Percentiles rank a stretch among this genome's conserved stretches.
Conservation (phyloP, 2,329 filamentous ascomycete genomes). For the Penicillium thymicola region DNA sequence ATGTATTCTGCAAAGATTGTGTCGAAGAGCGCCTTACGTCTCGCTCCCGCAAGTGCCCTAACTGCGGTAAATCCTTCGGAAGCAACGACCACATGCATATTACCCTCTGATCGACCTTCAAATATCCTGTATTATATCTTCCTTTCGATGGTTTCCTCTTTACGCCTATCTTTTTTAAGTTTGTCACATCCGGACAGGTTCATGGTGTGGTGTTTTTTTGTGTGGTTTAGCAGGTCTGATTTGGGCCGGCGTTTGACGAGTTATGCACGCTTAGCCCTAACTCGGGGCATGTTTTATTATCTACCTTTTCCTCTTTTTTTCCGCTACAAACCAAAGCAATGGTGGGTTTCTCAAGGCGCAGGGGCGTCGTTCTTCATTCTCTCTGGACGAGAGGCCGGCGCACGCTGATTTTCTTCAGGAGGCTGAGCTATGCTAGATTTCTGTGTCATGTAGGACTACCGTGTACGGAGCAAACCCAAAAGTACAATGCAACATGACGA, state of each 20-base stretch:
- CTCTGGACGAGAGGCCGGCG: constrained; percentile 19
- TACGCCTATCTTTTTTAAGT: constrained; percentile 16
- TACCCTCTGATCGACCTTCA: constrained; percentile 39
- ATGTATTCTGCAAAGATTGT: constrained; percentile 88
- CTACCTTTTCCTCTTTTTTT: constrained; percentile 14
- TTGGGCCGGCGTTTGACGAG: constrained; percentile 33
- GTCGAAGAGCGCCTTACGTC: constrained; percentile 86
- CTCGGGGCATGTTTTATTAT: constrained; percentile 14
- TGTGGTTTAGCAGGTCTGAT: constrained; percentile 33
- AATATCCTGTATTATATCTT: constrained; percentile 35
- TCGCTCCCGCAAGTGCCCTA: constrained; percentile 90
- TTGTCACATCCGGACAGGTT: constrained; percentile 28
- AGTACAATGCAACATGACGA: constrained; percentile 19
- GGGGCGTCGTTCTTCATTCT: constrained; percentile 11
- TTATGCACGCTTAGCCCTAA: constrained; percentile 12
- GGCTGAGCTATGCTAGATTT: constrained; percentile 16
- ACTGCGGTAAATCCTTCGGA: constrained; percentile 88
- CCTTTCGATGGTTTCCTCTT: constrained; percentile 16
- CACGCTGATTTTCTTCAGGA: constrained; percentile 12
- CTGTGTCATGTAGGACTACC: constrained; percentile 36
- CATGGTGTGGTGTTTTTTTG: constrained; percentile 38
- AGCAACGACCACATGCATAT: constrained; percentile 79
- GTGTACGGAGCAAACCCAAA: constrained; percentile 18
- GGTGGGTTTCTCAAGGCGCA: constrained; percentile 11
- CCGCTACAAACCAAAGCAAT: background rate